Evolutionary conservation across 78 protist genomes (phyloP).

Genomic region (Dictyostelium citrinum): DNA sequence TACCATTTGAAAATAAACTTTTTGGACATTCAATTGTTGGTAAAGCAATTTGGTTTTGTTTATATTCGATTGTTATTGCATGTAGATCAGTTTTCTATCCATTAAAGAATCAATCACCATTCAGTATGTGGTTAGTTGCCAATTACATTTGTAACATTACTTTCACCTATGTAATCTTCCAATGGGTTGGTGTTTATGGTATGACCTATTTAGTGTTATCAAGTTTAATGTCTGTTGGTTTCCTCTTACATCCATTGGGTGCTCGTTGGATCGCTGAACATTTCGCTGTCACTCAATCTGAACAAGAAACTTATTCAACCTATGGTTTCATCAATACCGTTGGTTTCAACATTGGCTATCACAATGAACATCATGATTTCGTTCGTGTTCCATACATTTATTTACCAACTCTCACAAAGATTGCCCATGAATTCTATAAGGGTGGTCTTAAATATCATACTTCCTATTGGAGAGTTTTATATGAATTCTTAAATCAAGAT

Average conservation of each 20-base stretch:
- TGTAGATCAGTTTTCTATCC: conserved; percentile 86
- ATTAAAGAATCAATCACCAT: conserved; percentile 52
- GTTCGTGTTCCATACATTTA: conserved; percentile 88
- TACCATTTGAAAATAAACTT: conserved; percentile 61
- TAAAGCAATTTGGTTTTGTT: conserved; percentile 78
- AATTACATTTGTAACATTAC: conserved; percentile 59
- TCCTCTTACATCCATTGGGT: conserved; percentile 87
- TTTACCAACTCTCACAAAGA: conserved; percentile 33
- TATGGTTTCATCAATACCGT: conserved; percentile 88
- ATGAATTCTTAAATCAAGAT: conserved; percentile 62
- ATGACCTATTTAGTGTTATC: conserved; percentile 65
- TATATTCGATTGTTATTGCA: conserved; percentile 84
- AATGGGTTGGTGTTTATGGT: conserved; percentile 72
- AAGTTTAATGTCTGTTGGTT: conserved; percentile 74
- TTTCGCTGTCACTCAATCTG: conserved; percentile 78
- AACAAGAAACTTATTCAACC: conserved; percentile 93
- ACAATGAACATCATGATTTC: conserved; percentile 97
- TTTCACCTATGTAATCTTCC: conserved; percentile 2
- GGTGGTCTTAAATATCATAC: conserved; percentile 69
- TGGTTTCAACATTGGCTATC: conserved; percentile 94
- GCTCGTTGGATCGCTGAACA: conserved; percentile 95
- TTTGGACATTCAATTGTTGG: conserved; percentile 39
- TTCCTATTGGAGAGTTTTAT: conserved; percentile 70
- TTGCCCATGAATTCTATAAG: conserved; percentile 58
- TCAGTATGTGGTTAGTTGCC: conserved; percentile 43